Base-by-base conservation (phyloP, 768 basidiomycete genomes). In the Imleria badia region DNA sequence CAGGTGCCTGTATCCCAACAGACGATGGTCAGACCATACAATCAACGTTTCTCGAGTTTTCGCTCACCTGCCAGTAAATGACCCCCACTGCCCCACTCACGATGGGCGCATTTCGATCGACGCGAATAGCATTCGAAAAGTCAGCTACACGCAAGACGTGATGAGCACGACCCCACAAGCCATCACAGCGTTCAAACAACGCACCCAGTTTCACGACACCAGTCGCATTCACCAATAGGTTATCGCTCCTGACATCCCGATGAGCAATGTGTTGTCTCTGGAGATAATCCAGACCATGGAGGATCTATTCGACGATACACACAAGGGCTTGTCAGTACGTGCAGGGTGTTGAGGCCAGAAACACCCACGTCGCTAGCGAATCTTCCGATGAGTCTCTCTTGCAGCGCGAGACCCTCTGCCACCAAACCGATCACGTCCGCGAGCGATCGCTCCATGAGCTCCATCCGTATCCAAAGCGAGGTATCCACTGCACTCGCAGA, bases 381-480 rank as follows among this genome's bases (percentile, higher is more conserved):
- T 64, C 87, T 75, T 17, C 85, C 88, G 40, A 93, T 80, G 45
- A 82, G 77, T 60, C 81, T 74, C 70, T 94, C 91, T 53, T 81
- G 78, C 45, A 94, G 56, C 60, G 79, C 75, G 35, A 91, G 68
- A 0, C 88, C 89, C 55, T 82, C 76, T 13, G 74, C 79, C 8
- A 81, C 81, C 19, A 91, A 69, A 15, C 76, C 81, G 15, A 93
- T 76, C 43, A 94, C 79, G 67, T 94, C 91, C 61, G 91, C 91
- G 60, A 94, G 73, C 66, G 89, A 91, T 58, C 90, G 78, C 62
- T 91, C 89, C 91, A 94, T 91, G 31, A 93, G 80, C 68, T 92
- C 90, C 91, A 94, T 94, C 58, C 86, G 76, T 45, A 94, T 86
- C 91, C 91, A 94, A 35, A 94, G 70, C 54, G 84, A 80, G 58